Evolutionary conservation across 169 alveolate genomes (phyloP), one percentile per base, ranked within the genome.

Genomic region (Babesia caballi): DNA sequence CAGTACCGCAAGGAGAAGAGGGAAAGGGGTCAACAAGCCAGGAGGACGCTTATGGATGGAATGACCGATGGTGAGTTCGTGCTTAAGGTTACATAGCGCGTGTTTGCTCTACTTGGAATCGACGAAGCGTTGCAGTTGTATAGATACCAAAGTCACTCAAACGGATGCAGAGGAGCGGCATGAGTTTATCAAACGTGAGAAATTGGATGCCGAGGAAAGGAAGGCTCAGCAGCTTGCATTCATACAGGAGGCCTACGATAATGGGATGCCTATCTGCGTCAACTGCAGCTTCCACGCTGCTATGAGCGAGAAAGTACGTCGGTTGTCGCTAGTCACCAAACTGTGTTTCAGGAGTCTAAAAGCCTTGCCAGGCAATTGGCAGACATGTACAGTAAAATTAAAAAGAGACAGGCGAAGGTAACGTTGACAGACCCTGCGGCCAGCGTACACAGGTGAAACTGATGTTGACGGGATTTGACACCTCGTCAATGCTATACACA

Each of bases 331-430:
- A 2, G 21, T 19, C 3, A 19, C 17, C 12, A 19, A n/a, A 78
- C 11, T 4, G 0, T 1, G 0, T n/a, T 21, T 8, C 41, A 72
- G 84, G 88, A 81, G 38, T 44, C 46, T 12, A 71, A 73, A 36
- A 81, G 88, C 19, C 66, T 81, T 8, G 88, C 88, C 15, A 70
- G 66, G 53, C 88, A 81, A 60, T 32, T 81, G 1, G 36, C 88
- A 6, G 36, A 44, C 44, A 41, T 56, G 25, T 81, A 81, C 59
- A 81, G 33, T 50, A 19, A 52, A 12, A 70, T 81, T 40, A 81
- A 81, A 51, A 71, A 71, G 23, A n/a, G 46, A 12, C 25, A 17
- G 72, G 51, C 58, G 32, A 73, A 53, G 78, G 82, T 78, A 68
- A 50, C 9, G 42, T 7, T 8, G n/a, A 19, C 0, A 25, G 6